Base-by-base conservation (phyloP, 495 filamentous ascomycete species). In the Neurospora terricola region DNA sequence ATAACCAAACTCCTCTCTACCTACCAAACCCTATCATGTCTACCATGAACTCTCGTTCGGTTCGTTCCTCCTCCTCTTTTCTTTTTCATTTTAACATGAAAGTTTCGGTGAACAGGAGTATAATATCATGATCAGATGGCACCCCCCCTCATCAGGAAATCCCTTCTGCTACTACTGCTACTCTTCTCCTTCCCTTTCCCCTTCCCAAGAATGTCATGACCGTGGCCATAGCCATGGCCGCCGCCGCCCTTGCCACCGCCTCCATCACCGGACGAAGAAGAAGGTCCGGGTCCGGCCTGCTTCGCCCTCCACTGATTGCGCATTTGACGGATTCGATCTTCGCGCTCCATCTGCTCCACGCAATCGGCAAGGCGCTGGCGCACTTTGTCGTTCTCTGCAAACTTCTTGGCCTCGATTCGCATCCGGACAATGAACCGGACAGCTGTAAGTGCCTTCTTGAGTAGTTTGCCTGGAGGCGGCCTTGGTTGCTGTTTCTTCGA, bases 391-490 rank as follows among this genome's bases (percentile, higher is more conserved):
- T 83, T 79, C 69, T 81, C 73, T 43, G 73, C 76, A 83, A 82
- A 86, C n/a, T 78, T 73, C 34, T 73, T 74, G 11, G 85, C 83
- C 70, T 79, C 75, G 38, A 85, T 78, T 71, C 77, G 79, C 81
- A 83, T 81, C 62, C 83, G 80, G 1, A 81, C 83, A 23, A 85
- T 74, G 59, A 83, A 83, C 8, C 83, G 77, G 16, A 84, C 75
- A 38, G 80, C 79, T 66, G 62, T 75, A 14, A 82, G 73, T 21
- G 80, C 81, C 4, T 78, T 75, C 66, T 73, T 77, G 16, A 83
- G 78, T 8, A 70, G 42, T 69, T 70, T 70, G 23, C 43, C 48
- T 14, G 70, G 70, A 12, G 21, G 4, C 6, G 45, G 12, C 1
- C 54, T 62, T 34, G 7, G 54, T 37, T 75, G 72, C 14, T 71